These are phyloP conservation scores for Monosporascus sp. DNA, from an alignment of 2,329 filamentous ascomycete genomes.

Conservation along the genomic window DNA sequence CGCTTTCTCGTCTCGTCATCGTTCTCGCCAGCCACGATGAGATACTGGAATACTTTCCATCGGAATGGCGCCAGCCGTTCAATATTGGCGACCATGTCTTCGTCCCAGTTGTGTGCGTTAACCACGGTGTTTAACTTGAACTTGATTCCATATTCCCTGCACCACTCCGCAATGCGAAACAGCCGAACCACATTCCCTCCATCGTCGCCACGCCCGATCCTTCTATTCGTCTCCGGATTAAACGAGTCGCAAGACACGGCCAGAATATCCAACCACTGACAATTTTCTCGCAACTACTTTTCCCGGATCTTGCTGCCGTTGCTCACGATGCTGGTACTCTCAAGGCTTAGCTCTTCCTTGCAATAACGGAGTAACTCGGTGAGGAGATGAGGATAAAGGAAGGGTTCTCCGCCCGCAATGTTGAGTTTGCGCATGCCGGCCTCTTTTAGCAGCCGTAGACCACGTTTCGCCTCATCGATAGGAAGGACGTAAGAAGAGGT, in stretches of 20 bases:
- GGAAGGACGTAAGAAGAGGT: conserved; percentile 39
- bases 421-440: conserved; percentile 53
- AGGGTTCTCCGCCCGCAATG: conserved; percentile 51
- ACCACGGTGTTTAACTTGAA: conserved; percentile 57
- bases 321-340: conserved; percentile 48
- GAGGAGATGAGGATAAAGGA: conserved; percentile 42
- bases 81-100: conserved; percentile 42
- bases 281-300: conserved; percentile 36
- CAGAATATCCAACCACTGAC: conserved; percentile 45
- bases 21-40: conserved; percentile 50
- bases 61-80: conserved; percentile 39
- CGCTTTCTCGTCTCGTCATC: conserved; percentile 33
- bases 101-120: conserved; percentile 40
- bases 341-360: conserved; percentile 42
- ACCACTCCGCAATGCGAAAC: conserved; percentile 39
- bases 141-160: conserved; percentile 40
- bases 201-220: conserved; percentile 42
- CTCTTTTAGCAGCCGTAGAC: conserved; percentile 38
- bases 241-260: conserved; percentile 54
- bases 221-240: conserved; percentile 41
- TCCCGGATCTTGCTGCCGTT: conserved; percentile 45
- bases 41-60: conserved; percentile 52
- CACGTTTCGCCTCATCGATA: conserved; percentile 36
- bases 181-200: conserved; percentile 41
- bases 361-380: conserved; percentile 39